Evolutionary conservation across 805 yeast species (phyloP).

Genomic region (Barnettozyma populi): DNA sequence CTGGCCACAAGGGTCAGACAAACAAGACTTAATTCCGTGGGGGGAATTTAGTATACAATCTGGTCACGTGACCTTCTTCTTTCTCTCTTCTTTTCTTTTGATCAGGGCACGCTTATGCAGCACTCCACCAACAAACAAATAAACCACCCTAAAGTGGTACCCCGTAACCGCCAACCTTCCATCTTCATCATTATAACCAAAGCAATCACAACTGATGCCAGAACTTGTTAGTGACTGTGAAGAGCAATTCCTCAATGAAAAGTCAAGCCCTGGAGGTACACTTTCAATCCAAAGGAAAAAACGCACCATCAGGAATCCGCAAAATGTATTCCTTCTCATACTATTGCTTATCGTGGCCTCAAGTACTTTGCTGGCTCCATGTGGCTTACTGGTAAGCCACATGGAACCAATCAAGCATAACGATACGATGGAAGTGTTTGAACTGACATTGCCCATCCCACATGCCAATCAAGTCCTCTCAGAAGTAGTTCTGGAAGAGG

Average conservation of each 20-base stretch:
- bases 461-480: slow-evolving; percentile 31
- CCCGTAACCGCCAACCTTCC: neutral
- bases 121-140: no score
- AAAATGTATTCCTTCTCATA: neutral
- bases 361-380: neutral
- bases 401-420: neutral
- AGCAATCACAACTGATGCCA: neutral
- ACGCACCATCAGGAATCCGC: neutral
- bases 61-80: neutral
- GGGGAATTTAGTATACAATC: neutral
- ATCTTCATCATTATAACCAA: no score
- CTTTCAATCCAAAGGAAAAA: neutral
- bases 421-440: slow-evolving; percentile 18
- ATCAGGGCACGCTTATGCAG: no score
- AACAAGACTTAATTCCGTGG: neutral
- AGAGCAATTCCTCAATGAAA: neutral
- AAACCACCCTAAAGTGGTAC: no score
- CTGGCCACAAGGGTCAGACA: slow-evolving; percentile 20
- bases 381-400: neutral
- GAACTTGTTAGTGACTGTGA: neutral
- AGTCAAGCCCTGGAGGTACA: neutral
- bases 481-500: slow-evolving; percentile 36
- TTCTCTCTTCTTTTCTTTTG: no score
- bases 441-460: slow-evolving; percentile 19
- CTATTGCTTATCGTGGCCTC: neutral